Base-by-base conservation (phyloP, 352 stramenopile species). In the Globisporangium camurandrum region DNA sequence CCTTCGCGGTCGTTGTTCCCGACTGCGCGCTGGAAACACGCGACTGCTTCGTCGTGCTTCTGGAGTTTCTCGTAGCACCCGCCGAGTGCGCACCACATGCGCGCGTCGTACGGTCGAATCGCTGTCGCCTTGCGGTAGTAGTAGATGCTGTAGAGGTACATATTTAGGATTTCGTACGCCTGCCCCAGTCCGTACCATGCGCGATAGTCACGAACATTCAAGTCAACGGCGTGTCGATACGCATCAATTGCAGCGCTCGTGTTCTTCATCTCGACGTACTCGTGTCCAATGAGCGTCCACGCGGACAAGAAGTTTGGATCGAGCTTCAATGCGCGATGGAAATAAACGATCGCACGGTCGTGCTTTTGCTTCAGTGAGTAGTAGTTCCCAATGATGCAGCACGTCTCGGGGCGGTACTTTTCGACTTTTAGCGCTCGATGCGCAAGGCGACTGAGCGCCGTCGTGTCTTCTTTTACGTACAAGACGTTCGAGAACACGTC, bases 251-350 rank as follows among this genome's bases (percentile, higher is more conserved):
- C 96, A 9, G 93, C 92, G 43, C 89, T 92, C 28, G 95, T 98
- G 66, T 99, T 98, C 66, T 98, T 98, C 76, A 99, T 91, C 69
- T 99, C 96, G 27, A 99, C 85, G 68, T 98, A 98, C 67, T 99
- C 97, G 69, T 99, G 97, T 11, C 97, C 97, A 52, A 99, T 97
- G 9, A 99, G 75, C 27, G 95, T 99, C 95, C 96, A 99, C 0
- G 96, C 95, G 31, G 86, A 97, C 4, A 98, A 67, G 59, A 97
- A 99, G 14, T 88, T 88, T 3, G 83, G 87, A 71, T 99, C 88
- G 16, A 99, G 69, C 52, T 95, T 96, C 6, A 99, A 71, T 20
- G 92, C 91, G 23, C 96, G 84, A 53, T 97, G 84, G 67, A 99
- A 99, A 66, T 98, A 98, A 46, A 97, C 68, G 38, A 99, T 95